Evolutionary conservation across 2,329 filamentous ascomycete species (phyloP), one percentile per base, ranked within the genome.

Genomic region (Colletotrichum godetiae): DNA sequence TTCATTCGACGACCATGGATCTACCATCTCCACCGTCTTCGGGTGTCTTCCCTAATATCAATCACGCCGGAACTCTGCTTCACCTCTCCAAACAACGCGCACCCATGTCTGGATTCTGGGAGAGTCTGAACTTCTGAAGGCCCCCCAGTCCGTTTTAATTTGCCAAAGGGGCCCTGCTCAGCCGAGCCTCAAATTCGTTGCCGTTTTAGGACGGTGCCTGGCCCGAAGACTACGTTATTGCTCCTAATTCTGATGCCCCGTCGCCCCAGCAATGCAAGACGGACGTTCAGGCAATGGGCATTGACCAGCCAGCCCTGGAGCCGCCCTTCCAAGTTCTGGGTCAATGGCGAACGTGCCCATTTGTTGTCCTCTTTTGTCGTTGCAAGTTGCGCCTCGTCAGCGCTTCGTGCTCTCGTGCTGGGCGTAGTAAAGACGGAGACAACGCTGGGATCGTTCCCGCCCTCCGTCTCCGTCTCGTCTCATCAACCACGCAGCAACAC

Each of bases 131-230:
- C 24, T 22, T 29, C 58, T 68, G 52, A 29, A 59, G 56, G 42
- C 58, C 24, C 37, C 68, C 63, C 68, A 59, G 69, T 53, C 65
- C 37, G 57, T 72, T 42, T 29, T 63, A 62, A 72, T 72, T 72
- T 72, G 52, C 62, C 27, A 15, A 72, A 72, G 59, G 69, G 69
- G 65, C 52, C 57, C 58, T 55, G 35, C 65, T 55, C 65, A 63
- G 66, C 69, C 69, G 69, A 72, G 69, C 69, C 69, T 72, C 69
- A 59, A 46, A 63, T 68, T 56, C 27, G 27, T 53, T 72, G 60
- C 69, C 65, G 53, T 59, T 72, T 72, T 72, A 58, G 69, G 69
- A 52, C 49, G 60, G 55, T 53, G 59, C 67, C 52, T 68, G 69
- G 65, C 33, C 60, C 24, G 13, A 31, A 59, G 19, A n/a, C 24